Base-by-base conservation (phyloP, 805 yeast genomes). In the Wickerhamomyces alni region DNA sequence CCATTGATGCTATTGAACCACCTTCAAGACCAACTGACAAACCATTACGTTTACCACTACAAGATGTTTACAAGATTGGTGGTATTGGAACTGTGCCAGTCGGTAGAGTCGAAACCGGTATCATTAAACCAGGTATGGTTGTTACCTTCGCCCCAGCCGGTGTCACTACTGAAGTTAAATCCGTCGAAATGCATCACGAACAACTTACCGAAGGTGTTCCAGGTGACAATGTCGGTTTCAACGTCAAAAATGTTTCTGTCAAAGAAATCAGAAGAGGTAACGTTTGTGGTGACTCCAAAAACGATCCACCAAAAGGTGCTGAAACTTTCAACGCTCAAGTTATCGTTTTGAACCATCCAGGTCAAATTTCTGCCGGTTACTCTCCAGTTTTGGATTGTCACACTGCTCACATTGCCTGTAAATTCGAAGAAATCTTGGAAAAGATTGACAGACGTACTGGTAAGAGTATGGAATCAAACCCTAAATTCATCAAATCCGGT, bases 391-490 rank as follows among this genome's bases (percentile, higher is more conserved):
- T 84, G 65, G 93, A 84, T 74, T 85, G 93, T 71, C 85, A 84
- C 87, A 85, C 93, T 59, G 91, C 93, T 62, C 93, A 85, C 78
- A 85, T 84, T 77, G 91, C 93, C 63, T 84, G 93, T 79, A 80
- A 75, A 72, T 84, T 84, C 77, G 87, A 80, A 65, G 75, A 77
- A 63, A 78, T 84, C 62, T 56, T 82, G 58, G 84, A 79, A 72
- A 85, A 84, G 87, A 85, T 85, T 66, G 94, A 85, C 84, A 83
- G 91, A 76, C 83, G 94, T 77, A 80, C 96, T 65, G 91, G 93
- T 80, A 87, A 91, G 87, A 75, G 75, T 67, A 70, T 83, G 61
- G 95, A 88, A 82, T 89, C 83, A 64, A 67, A 73, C 61, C 96
- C 96, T 63, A 88, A 91, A 69, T 84, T 80, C 77, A 79, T 93